Evolutionary conservation across 768 basidiomycete species (phyloP).

Genomic region (Russula sp.): DNA sequence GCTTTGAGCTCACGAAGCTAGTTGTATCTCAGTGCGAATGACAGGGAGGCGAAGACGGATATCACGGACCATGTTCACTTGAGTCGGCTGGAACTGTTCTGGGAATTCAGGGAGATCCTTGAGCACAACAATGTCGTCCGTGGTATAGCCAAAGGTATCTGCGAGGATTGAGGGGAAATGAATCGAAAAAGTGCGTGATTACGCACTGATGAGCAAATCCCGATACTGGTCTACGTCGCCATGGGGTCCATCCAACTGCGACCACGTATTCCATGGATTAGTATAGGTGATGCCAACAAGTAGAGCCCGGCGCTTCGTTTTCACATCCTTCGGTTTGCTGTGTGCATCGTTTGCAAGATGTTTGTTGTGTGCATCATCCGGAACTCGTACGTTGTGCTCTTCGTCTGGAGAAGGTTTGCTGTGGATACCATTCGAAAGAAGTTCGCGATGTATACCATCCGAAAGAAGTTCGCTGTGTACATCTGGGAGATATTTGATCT

Average conservation of each 20-base stretch:
- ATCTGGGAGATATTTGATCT: not conserved
- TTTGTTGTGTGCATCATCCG: no score
- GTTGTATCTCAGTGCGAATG: not conserved
- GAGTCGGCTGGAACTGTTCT: conserved; percentile 20
- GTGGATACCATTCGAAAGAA: no score
- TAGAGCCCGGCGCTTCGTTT: conserved; percentile 24
- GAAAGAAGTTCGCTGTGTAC: no score
- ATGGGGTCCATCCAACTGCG: conserved; percentile 18
- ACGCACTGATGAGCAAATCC: conserved; percentile 20
- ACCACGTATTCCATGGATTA: conserved; percentile 7
- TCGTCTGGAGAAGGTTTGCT: no score
- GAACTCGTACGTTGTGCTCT: no score
- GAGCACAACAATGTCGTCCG: conserved; percentile 28
- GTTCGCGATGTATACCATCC: no score
- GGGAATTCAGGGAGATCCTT: conserved; percentile 14
- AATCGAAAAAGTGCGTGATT: no score
- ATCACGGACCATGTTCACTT: conserved; percentile 24
- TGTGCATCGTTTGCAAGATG: no score
- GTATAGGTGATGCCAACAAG: conserved; percentile 30
- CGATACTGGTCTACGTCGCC: conserved; percentile 24
- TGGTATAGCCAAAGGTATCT: conserved; percentile 26
- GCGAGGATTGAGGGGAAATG: not conserved
- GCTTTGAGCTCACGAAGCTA: conserved; percentile 29
- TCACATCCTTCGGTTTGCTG: no score
- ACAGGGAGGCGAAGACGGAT: not conserved